Base-by-base conservation (phyloP, 495 filamentous ascomycete species). In the Opeltia flavorubescens region DNA sequence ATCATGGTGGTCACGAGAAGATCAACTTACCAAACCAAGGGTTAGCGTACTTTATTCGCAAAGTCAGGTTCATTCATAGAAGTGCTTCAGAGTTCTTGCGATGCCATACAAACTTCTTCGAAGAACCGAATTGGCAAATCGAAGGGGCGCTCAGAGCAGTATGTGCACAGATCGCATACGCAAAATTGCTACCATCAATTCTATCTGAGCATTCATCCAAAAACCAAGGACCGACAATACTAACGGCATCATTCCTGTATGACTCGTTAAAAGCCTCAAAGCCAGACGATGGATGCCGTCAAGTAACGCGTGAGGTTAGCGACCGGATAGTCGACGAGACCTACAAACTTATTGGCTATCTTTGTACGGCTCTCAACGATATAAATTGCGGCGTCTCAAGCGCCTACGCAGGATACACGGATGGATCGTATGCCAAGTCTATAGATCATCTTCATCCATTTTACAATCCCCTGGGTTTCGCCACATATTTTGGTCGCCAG, bases 21-120 rank as follows among this genome's bases (percentile, higher is more conserved):
- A 33, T 33, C 9, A 9, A n/a, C n/a, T n/a, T n/a, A n/a, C n/a
- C n/a, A n/a, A n/a, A n/a, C n/a, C n/a, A n/a, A n/a, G n/a, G n/a
- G n/a, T n/a, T n/a, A 2, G 6, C 40, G 8, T 12, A 27, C n/a
- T 43, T 25, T 8, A n/a, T 43, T 12, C 26, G 40, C 26, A 4
- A 43, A 43, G 40, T 26, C 3, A 43, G 23, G 12, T 43, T 43
- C 40, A 43, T 43, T 43, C 40, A 43, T 17, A 43, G 23, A 43
- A 43, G 21, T 24, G 20, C 26, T 43, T 15, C 40, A 25, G 40
- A 43, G 4, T 43, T 24, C 40, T 9, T 43, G 40, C n/a, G n/a
- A 13, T 21, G 3, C 25, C 40, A 43, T 23, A 15, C 20, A 43
- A 8, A 24, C 20, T 25, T 43, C 40, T 43, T 24, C 18, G 7